phyloP scores from a whole-genome alignment of 164 flowering plant species.

The Macadamia integrifolia region DNA sequence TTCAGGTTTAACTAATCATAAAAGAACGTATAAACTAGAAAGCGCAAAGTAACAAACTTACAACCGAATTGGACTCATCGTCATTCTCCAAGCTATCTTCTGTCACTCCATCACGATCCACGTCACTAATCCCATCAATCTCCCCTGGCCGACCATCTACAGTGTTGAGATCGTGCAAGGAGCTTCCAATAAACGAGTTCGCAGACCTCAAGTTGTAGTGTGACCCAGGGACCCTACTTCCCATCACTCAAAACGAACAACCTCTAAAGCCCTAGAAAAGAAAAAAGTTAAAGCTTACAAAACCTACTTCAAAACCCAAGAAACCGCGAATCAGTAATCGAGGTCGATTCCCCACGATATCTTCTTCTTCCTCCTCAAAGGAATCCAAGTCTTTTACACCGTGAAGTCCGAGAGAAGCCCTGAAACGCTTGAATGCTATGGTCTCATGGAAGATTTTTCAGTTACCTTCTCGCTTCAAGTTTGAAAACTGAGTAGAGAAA shows the following conservation, averaged over 20 bases:
- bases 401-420: slow-evolving; percentile 4
- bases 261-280: slow-evolving; percentile 9
- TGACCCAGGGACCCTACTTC: slow-evolving; percentile 53
- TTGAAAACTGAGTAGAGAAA: not conserved
- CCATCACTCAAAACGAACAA: slow-evolving; percentile 30
- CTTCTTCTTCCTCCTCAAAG: slow-evolving; percentile 19
- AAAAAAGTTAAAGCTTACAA: not conserved
- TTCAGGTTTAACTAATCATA: not conserved
- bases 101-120: slow-evolving; percentile 44
- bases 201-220: slow-evolving; percentile 54
- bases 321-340: not conserved
- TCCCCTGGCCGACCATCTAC: slow-evolving; percentile 43
- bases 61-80: slow-evolving; percentile 51
- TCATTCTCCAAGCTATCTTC: slow-evolving; percentile 51
- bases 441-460: not conserved
- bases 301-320: slow-evolving; percentile 5
- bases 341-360: not conserved
- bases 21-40: not conserved
- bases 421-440: not conserved
- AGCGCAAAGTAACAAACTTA: slow-evolving; percentile 17
- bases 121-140: slow-evolving; percentile 35
- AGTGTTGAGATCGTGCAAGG: slow-evolving; percentile 66
- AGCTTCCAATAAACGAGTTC: slow-evolving; percentile 49
- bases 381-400: not conserved
- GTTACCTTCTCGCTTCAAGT: not conserved